Conservation (phyloP, 2,329 filamentous ascomycete genomes). For the Leptographium procerum region DNA sequence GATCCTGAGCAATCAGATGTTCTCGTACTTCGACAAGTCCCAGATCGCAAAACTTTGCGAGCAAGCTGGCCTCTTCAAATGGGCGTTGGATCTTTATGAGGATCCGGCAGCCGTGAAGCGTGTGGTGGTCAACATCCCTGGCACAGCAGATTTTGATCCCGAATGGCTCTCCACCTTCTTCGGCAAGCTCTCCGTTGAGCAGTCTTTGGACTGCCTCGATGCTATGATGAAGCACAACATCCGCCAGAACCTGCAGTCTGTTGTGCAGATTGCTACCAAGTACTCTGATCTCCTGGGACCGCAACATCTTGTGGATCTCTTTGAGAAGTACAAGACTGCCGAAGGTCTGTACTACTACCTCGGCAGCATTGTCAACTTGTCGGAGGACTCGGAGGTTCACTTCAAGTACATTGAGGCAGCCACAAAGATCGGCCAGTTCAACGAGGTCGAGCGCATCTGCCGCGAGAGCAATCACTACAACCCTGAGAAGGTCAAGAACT, state of each 20-base stretch:
- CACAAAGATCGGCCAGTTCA: conserved; percentile 83
- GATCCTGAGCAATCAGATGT: conserved; percentile 97
- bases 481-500: conserved; percentile 96
- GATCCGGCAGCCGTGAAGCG: conserved; percentile 85
- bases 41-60: conserved; percentile 87
- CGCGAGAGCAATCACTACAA: conserved; percentile 86
- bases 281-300: conserved; percentile 91
- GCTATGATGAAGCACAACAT: conserved; percentile 97
- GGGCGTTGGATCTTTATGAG: conserved; percentile 89
- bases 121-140: conserved; percentile 70
- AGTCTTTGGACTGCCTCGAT: conserved; percentile 86
- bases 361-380: conserved; percentile 93
- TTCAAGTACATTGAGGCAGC: conserved; percentile 99
- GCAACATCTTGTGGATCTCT: conserved; percentile 78
- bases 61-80: conserved; percentile 75
- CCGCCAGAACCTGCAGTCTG: conserved; percentile 87
- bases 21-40: conserved; percentile 87
- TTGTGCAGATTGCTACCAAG: conserved; percentile 93
- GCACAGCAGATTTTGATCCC: conserved; percentile 71
- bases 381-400: conserved; percentile 87
- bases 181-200: conserved; percentile 86
- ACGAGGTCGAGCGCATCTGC: conserved; percentile 94
- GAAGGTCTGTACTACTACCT: conserved; percentile 98
- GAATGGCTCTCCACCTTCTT: conserved; percentile 94
- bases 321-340: conserved; percentile 95